These are phyloP conservation scores for Calonectria leucothoes DNA, from an alignment of 2,329 filamentous ascomycete species.

Conservation along the genomic window DNA sequence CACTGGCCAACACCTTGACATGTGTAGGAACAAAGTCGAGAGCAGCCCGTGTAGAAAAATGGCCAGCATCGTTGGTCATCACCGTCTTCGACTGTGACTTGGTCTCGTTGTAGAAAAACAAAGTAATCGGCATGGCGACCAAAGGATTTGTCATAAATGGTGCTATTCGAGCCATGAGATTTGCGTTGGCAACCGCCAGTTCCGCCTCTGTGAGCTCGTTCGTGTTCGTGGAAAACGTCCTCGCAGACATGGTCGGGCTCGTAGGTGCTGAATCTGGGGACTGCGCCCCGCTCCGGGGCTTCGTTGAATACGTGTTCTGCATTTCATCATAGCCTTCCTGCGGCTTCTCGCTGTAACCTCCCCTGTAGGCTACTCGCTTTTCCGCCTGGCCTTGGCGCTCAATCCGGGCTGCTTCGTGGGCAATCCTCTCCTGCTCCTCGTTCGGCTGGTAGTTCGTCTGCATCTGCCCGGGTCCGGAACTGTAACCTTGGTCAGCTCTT, in stretches of 20 bases:
- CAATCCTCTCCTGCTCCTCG: conserved; percentile 74
- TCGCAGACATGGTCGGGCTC: conserved; percentile 56
- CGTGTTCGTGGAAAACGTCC: conserved; percentile 49
- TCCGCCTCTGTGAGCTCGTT: conserved; percentile 80
- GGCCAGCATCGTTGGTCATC: conserved; percentile 87
- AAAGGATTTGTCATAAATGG: conserved; percentile 92
- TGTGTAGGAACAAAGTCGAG: conserved; percentile 93
- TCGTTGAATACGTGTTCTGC: conserved; percentile 45
- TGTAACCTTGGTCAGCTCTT: conserved; percentile 50
- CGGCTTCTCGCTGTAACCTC: conserved; percentile 78
- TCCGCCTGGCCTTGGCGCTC: conserved; percentile 78
- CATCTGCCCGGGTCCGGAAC: conserved; percentile 32
- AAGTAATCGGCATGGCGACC: conserved; percentile 81
- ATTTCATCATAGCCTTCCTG: conserved; percentile 55
- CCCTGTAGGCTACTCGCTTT: conserved; percentile 75
- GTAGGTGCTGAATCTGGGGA: conserved; percentile 54
- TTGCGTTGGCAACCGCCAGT: conserved; percentile 81
- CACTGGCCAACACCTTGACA: conserved; percentile 86
- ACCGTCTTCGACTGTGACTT: conserved; percentile 87
- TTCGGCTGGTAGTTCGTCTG: conserved; percentile 50
- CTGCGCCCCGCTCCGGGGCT: conserved; percentile 46
- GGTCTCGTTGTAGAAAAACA: conserved; percentile 94
- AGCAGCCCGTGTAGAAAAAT: conserved; percentile 84
- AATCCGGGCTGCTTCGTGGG: conserved; percentile 81
- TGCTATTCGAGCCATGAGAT: conserved; percentile 86